Base-by-base conservation (phyloP, 352 stramenopile genomes). In the Saprolegnia diclina region DNA sequence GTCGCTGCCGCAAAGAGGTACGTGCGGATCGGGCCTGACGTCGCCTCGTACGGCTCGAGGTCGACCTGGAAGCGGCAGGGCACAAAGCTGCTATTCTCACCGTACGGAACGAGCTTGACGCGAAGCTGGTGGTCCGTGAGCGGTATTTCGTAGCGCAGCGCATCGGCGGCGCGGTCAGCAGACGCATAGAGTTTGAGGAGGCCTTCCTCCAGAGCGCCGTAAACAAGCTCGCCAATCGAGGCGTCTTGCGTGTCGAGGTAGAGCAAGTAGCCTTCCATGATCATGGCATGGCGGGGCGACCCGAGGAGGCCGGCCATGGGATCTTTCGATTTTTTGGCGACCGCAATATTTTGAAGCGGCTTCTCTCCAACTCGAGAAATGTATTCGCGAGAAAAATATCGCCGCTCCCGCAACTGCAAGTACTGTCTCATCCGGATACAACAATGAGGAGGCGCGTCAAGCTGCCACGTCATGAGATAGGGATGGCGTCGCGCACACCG, bases 261-360 rank as follows among this genome's bases (percentile, higher is more conserved):
- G 24, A 66, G 57, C 16, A 66, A 40, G 40, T 56, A 66, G 9
- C 57, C 57, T 40, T 66, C 57, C 11, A 29, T 24, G 44, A 66
- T 66, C 42, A 48, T 11, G 42, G 42, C 42, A n/a, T 48, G 13
- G 11, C 42, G 42, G 29, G 29, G 29, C 29, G 29, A 35, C 29
- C 29, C 29, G 29, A 35, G 29, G 2, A 6, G 29, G 3, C 3
- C 42, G 7, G 11, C 3, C 13, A 14, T 48, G 42, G 42, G 11
- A 48, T 48, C 42, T 48, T 48, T 48, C 18, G 42, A 48, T 48
- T 48, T 48, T 48, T 48, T 48, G 18, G 13, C 18, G 13, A n/a
- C 10, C 42, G 13, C 42, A 48, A n/a, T n/a, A 48, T 48, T 14
- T 48, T n/a, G 11, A 48, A 48, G 42, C 42, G 1, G 4, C 18